Conservation (phyloP, 257 asterid species). For the Anisodus acutangulus region DNA sequence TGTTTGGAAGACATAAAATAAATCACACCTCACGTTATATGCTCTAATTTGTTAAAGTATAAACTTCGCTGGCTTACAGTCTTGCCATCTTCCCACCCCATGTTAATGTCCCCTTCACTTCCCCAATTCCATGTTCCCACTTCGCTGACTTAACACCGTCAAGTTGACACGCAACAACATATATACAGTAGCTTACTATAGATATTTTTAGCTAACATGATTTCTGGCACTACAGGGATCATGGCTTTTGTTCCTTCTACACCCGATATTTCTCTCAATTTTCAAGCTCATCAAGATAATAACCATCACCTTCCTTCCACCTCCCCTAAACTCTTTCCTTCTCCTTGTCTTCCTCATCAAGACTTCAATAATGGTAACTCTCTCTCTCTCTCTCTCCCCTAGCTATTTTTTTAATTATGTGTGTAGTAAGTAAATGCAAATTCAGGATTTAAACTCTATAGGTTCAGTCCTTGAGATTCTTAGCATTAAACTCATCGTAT, state of each 20-base stretch:
- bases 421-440: not conserved
- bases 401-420: not conserved
- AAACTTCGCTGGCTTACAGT: conserved; percentile 76
- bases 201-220: conserved; percentile 29
- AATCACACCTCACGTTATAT: conserved; percentile 56
- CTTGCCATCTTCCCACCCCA: conserved; percentile 60
- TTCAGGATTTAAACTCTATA: not conserved
- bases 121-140: conserved; percentile 44
- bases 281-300: conserved; percentile 49
- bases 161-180: not conserved
- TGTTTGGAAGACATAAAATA: conserved; percentile 41
- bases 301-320: conserved; percentile 39
- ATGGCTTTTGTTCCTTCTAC: conserved; percentile 58
- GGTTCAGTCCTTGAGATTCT: no score
- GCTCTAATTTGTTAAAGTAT: conserved; percentile 42
- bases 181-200: conserved; percentile 11
- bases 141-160: conserved; percentile 10
- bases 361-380: conserved; percentile 54
- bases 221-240: conserved; percentile 32
- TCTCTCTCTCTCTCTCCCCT: not conserved
- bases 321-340: conserved; percentile 31
- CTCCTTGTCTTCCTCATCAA: conserved; percentile 53
- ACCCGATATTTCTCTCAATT: conserved; percentile 38
- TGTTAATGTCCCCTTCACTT: conserved; percentile 44
- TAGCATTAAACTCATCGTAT: no score